These are phyloP conservation scores for Blepharisma japonicum DNA, from an alignment of 73 alveolate genomes.

Conservation along the genomic window DNA sequence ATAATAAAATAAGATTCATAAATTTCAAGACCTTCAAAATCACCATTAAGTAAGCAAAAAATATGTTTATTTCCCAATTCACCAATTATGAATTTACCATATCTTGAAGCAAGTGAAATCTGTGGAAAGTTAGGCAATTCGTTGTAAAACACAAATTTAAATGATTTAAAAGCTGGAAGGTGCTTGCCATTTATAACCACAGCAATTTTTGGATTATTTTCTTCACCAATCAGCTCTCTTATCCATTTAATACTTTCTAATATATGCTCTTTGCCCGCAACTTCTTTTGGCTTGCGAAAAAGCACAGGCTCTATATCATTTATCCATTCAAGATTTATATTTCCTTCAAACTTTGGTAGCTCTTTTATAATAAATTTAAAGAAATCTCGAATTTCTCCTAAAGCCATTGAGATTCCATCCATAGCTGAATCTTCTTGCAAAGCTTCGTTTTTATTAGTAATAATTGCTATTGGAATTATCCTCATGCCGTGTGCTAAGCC, in stretches of 20 bases:
- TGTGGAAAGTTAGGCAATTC: neutral
- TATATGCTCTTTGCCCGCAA: too few species aligned
- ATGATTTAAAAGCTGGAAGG: neutral
- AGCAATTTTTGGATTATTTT: too few species aligned
- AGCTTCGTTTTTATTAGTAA: neutral
- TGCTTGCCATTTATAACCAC: conserved; percentile 19
- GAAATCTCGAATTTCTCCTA: too few species aligned
- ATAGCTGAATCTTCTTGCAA: too few species aligned
- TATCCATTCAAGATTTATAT: too few species aligned
- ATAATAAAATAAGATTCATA: conserved; percentile 5
- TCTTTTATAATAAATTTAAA: too few species aligned
- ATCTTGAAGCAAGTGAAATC: conserved; percentile 32
- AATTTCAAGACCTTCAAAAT: neutral
- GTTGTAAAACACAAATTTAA: conserved; percentile 9
- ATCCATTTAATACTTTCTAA: too few species aligned
- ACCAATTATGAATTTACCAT: conserved; percentile 29
- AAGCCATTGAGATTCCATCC: too few species aligned
- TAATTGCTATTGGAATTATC: conserved; percentile 2
- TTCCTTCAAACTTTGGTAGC: too few species aligned
- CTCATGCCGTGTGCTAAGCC: conserved; percentile 30
- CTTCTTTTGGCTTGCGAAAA: too few species aligned
- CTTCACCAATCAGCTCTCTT: too few species aligned
- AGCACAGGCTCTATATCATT: too few species aligned
- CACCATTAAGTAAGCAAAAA: neutral
- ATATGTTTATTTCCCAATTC: neutral